These are phyloP conservation scores for Beauveria sp. DNA, from an alignment of 2,329 filamentous ascomycete species.

Conservation along the genomic window DNA sequence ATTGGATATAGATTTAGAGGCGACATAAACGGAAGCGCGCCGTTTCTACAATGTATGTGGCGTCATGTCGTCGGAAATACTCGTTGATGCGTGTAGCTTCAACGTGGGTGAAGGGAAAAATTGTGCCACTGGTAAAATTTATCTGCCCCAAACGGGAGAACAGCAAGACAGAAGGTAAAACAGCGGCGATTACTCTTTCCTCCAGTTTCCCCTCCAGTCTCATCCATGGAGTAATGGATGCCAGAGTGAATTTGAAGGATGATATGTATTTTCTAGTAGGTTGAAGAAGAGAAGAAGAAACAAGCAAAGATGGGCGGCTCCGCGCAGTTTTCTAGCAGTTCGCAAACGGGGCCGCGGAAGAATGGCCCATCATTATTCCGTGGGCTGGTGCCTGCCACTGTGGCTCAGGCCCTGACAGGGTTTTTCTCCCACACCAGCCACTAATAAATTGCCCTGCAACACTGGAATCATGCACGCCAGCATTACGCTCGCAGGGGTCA, in stretches of 20 bases:
- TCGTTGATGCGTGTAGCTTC: background rate
- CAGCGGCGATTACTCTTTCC: constrained; percentile 47
- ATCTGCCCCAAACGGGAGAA: constrained; percentile 27
- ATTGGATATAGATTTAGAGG: background rate
- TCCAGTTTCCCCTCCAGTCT: constrained; percentile 63
- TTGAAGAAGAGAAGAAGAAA: constrained; percentile 25
- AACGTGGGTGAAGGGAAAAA: constrained; percentile 1
- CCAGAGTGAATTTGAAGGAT: constrained; percentile 65
- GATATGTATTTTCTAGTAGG: constrained; percentile 35
- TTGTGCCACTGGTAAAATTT: constrained; percentile 31
- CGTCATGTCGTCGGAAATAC: background rate
- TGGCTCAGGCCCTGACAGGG: background rate
- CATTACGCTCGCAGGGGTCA: constrained; percentile 10
- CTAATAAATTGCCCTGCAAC: background rate
- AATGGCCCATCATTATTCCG: constrained; percentile 13
- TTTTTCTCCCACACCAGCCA: constrained; percentile 1
- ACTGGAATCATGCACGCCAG: background rate
- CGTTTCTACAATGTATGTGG: background rate
- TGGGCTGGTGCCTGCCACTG: background rate
- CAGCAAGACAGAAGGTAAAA: constrained; percentile 43
- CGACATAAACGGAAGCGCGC: background rate
- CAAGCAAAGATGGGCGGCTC: constrained; percentile 3
- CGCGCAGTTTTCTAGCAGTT: constrained; percentile 5
- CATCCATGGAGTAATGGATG: constrained; percentile 45
- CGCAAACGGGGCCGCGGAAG: constrained; percentile 16